A percentile compares a stretch with the other conserved stretches of the same genome.
Evolutionary conservation across 2,329 filamentous ascomycete genomes (phyloP).

Genomic region (Fonsecaea monophora): DNA sequence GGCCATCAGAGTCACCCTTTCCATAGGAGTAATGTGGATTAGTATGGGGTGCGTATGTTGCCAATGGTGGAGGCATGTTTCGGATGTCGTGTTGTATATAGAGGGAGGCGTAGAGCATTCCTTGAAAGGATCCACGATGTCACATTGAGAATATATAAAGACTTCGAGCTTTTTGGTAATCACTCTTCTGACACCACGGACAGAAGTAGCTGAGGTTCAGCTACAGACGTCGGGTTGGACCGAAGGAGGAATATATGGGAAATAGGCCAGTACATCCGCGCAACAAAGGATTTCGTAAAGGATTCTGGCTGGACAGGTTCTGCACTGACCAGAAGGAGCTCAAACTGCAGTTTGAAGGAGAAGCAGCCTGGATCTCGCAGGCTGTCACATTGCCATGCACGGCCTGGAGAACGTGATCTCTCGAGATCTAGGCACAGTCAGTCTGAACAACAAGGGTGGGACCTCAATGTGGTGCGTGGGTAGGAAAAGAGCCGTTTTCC

Average conservation of each 20-base stretch:
- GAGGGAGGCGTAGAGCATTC: slow-evolving; percentile 19
- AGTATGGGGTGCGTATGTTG: slow-evolving; percentile 3
- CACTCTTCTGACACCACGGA: not conserved
- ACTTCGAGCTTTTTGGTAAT: not conserved
- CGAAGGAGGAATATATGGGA: slow-evolving; percentile 2
- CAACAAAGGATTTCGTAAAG: not conserved
- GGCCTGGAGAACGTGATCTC: not conserved
- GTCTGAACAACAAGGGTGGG: not conserved
- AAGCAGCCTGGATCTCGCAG: not conserved
- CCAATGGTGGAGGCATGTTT: slow-evolving; percentile 17
- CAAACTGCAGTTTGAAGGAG: slow-evolving; percentile 10
- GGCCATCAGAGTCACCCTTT: not conserved
- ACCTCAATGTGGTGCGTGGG: not conserved
- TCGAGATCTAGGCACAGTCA: not conserved
- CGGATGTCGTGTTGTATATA: slow-evolving; percentile 21
- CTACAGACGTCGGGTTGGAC: not conserved
- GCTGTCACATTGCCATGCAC: slow-evolving; percentile 9
- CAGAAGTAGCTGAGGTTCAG: not conserved
- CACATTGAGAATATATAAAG: not conserved
- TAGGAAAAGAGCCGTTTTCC: not conserved
- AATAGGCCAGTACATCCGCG: not conserved
- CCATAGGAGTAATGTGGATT: slow-evolving; percentile 11
- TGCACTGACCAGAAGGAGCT: not conserved
- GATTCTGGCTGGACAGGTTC: not conserved
- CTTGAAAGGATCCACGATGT: slow-evolving; percentile 11